phyloP scores from a whole-genome alignment of 176 grass and related monocot genomes.

The Neostapfia colusana region DNA sequence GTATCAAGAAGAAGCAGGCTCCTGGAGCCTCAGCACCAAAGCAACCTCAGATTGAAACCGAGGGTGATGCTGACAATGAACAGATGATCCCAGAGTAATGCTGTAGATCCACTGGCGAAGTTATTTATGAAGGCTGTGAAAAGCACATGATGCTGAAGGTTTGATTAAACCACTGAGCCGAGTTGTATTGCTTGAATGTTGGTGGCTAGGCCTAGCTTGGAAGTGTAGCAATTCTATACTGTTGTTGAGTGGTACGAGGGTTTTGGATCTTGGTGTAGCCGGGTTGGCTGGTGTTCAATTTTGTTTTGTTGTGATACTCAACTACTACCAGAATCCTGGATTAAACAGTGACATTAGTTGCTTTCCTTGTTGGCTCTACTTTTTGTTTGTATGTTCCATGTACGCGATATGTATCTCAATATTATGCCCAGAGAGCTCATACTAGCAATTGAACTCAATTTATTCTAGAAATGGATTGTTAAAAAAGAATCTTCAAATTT shows the following conservation, averaged over 20 bases:
- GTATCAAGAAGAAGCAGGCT: conserved; percentile 73
- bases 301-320: not conserved
- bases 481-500: not conserved
- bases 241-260: not conserved
- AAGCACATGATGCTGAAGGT: not conserved
- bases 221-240: conserved; percentile 25
- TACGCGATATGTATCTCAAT: not conserved
- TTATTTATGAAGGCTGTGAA: conserved; percentile 24
- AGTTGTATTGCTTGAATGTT: conserved; percentile 12
- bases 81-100: conserved; percentile 92
- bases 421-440: not conserved
- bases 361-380: not conserved
- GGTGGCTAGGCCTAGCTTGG: conserved; percentile 15
- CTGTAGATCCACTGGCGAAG: conserved; percentile 1
- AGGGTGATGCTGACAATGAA: conserved; percentile 86
- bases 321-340: not conserved
- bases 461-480: not conserved
- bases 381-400: not conserved
- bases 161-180: conserved; percentile 7
- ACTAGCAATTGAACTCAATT: not conserved
- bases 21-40: conserved; percentile 67
- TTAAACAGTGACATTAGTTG: not conserved
- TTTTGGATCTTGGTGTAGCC: conserved; percentile 24
- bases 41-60: conserved; percentile 81
- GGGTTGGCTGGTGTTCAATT: conserved; percentile 23